These are phyloP conservation scores for Colletotrichum liaoningense DNA, from an alignment of 2,329 filamentous ascomycete genomes.

Conservation along the genomic window DNA sequence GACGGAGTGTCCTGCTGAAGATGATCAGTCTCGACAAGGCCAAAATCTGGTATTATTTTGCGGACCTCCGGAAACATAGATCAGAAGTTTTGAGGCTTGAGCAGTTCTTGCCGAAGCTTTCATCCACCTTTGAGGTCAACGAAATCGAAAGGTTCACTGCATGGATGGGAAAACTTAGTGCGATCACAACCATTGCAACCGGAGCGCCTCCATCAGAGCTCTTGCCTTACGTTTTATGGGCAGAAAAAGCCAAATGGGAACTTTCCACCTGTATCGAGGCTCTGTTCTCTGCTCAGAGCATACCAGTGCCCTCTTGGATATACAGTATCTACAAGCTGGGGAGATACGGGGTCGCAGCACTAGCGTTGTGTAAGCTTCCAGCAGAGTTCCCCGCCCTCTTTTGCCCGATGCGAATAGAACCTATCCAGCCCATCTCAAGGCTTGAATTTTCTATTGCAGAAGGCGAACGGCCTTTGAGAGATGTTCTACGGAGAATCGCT, in stretches of 20 bases:
- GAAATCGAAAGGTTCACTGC: neutral
- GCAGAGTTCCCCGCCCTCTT: neutral
- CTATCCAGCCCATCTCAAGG: neutral
- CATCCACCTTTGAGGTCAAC: neutral
- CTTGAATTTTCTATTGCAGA: neutral
- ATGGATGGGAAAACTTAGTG: neutral
- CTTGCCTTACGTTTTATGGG: neutral
- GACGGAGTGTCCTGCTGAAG: too few relatives aligned
- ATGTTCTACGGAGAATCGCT: neutral
- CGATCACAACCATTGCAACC: neutral
- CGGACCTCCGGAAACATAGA: neutral
- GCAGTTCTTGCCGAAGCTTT: neutral
- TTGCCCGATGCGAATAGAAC: neutral
- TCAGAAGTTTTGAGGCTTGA: neutral
- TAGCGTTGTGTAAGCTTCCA: neutral
- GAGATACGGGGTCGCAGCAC: conserved; percentile 1
- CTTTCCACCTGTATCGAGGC: too few relatives aligned
- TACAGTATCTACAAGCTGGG: conserved; percentile 10
- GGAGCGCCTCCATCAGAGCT: neutral
- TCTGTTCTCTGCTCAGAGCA: neutral
- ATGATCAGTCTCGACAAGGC: too few relatives aligned
- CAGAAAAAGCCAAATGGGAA: conserved; percentile 19
- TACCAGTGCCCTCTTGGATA: neutral
- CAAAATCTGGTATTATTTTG: conserved; percentile 1
- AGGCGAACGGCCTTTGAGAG: neutral